phyloP scores from a whole-genome alignment of 2,329 filamentous ascomycete species.

The Phialocephala sp. region DNA sequence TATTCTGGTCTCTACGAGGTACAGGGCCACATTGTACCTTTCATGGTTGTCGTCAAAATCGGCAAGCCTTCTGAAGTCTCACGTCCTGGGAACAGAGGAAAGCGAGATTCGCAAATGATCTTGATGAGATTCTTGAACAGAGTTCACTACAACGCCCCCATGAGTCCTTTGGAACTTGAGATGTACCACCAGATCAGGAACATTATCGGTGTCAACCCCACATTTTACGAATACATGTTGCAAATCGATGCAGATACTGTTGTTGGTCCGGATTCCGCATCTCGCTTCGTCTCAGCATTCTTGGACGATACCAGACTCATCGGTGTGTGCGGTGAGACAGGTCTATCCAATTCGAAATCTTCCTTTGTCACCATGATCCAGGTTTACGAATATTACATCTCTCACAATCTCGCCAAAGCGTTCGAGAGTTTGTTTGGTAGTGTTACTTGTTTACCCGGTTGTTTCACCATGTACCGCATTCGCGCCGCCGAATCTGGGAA shows the following conservation, averaged over 20 bases:
- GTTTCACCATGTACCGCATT: constrained; percentile 99
- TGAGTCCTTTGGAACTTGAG: constrained; percentile 95
- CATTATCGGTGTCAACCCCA: constrained; percentile 97
- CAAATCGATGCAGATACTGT: constrained; percentile 98
- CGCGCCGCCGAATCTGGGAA: constrained; percentile 93
- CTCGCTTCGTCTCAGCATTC: constrained; percentile 90
- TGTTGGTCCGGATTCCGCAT: constrained; percentile 86
- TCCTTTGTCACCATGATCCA: constrained; percentile 99
- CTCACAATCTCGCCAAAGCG: constrained; percentile 94
- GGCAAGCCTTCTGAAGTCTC: constrained; percentile 81
- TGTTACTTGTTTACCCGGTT: constrained; percentile 96
- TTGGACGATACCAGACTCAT: constrained; percentile 92
- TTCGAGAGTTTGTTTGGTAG: constrained; percentile 97
- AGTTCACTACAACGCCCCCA: constrained; percentile 94
- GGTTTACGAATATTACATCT: constrained; percentile 99
- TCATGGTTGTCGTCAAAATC: constrained; percentile 95
- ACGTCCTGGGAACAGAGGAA: constrained; percentile 91
- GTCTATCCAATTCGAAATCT: constrained; percentile 87
- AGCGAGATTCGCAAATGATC: constrained; percentile 98
- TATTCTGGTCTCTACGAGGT: constrained; percentile 98
- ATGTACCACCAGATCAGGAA: constrained; percentile 99
- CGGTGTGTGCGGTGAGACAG: constrained; percentile 92
- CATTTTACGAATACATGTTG: constrained; percentile 95
- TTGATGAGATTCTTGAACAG: constrained; percentile 99
- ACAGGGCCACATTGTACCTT: constrained; percentile 96